phyloP scores from a whole-genome alignment of 2,329 filamentous ascomycete genomes.

The Microcyclosporella mali region DNA sequence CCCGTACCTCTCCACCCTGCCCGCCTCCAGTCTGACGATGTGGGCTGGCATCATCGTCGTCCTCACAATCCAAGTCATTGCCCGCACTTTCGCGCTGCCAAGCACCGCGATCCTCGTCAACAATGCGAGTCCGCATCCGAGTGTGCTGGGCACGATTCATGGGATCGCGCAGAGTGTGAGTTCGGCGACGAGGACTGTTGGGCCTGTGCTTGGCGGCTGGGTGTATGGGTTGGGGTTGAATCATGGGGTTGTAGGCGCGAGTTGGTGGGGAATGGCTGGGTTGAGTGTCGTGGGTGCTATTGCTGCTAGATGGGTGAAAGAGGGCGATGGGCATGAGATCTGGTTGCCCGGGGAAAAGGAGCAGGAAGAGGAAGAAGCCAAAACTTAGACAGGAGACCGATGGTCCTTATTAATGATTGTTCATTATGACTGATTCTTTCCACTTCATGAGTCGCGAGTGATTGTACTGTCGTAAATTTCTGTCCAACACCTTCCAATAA shows the following conservation, averaged over 20 bases:
- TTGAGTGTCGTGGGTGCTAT: constrained; percentile 52
- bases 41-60: constrained; percentile 40
- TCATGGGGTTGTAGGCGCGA: constrained; percentile 49
- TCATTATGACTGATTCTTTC: too few species aligned
- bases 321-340: constrained; percentile 59
- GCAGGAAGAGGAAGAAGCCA: constrained; percentile 5
- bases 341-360: constrained; percentile 43
- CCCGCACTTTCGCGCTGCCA: constrained; percentile 49
- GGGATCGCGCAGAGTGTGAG: constrained; percentile 53
- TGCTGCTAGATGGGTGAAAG: constrained; percentile 54
- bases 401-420: not conserved
- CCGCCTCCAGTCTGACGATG: constrained; percentile 36
- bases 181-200: constrained; percentile 49
- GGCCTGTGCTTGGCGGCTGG: constrained; percentile 49
- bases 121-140: constrained; percentile 53
- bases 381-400: not conserved
- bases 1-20: constrained; percentile 40
- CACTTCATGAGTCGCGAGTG: too few species aligned
- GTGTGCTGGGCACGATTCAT: constrained; percentile 53
- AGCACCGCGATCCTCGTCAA: constrained; percentile 55
- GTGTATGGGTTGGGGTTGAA: constrained; percentile 48
- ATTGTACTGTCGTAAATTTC: too few species aligned
- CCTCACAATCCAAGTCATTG: constrained; percentile 41
- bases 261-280: constrained; percentile 52
- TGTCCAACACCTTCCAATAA: too few species aligned